These are phyloP conservation scores for Oryza punctata DNA, from an alignment of 176 grass and related monocot species.

Conservation along the genomic window DNA sequence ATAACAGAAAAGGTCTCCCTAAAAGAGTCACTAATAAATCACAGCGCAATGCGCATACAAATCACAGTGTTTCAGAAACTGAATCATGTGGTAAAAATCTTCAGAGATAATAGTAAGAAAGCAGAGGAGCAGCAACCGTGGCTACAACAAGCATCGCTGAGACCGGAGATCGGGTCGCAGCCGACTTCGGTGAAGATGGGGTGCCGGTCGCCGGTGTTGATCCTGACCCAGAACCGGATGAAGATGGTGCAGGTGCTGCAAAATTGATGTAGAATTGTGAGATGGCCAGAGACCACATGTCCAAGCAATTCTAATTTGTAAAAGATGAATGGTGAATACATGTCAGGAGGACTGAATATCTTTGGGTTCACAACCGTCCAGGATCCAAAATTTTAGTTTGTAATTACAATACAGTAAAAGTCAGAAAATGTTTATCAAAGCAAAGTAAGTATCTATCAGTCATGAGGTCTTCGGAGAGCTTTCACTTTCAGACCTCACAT, in stretches of 20 bases:
- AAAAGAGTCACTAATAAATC: constrained; percentile 29
- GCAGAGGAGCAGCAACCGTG: constrained; percentile 5
- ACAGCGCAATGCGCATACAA: constrained; percentile 18
- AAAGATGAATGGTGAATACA: neutral
- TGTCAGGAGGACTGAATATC: neutral
- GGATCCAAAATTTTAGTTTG: neutral
- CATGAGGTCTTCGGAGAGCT: neutral
- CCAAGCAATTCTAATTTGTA: neutral
- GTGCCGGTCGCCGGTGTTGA: constrained; percentile 5
- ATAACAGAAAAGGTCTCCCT: neutral
- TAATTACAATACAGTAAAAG: neutral
- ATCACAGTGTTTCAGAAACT: neutral
- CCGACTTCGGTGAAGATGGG: constrained; percentile 19
- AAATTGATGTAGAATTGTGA: constrained; percentile 1
- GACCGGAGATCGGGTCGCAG: constrained; percentile 3
- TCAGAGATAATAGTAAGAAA: constrained; percentile 43
- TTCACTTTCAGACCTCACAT: neutral
- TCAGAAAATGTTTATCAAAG: neutral
- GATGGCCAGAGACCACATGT: neutral
- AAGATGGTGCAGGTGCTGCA: constrained; percentile 43
- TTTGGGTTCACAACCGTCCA: neutral
- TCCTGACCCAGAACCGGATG: neutral
- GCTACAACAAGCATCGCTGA: neutral
- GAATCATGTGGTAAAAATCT: neutral
- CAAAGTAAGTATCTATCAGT: neutral